phyloP scores from a whole-genome alignment of 139 green algal genomes.

The Micromonas pusilla region DNA sequence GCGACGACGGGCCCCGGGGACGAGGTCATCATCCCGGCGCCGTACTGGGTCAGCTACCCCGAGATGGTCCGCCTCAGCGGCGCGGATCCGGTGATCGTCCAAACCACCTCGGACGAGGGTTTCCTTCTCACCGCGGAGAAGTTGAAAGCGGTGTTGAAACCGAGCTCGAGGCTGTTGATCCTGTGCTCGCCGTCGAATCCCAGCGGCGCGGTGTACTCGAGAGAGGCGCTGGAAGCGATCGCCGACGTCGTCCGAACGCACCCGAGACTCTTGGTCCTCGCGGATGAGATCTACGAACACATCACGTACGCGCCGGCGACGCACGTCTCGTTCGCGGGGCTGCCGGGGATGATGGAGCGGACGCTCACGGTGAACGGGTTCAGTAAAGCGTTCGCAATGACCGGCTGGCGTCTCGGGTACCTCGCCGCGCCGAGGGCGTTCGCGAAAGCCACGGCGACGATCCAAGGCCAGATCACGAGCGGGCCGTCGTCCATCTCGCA shows the following conservation, averaged over 20 bases:
- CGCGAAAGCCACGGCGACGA: conserved; percentile 52
- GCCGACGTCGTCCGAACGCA: conserved; percentile 74
- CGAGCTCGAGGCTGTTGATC: conserved; percentile 79
- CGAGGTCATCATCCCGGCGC: conserved; percentile 81
- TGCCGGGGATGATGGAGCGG: conserved; percentile 83
- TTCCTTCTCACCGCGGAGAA: conserved; percentile 73
- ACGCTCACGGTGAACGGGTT: conserved; percentile 98
- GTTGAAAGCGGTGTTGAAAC: conserved; percentile 69
- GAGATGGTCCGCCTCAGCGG: conserved; percentile 86
- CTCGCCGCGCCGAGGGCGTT: conserved; percentile 77
- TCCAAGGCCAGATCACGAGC: conserved; percentile 88
- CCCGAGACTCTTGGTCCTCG: conserved; percentile 77
- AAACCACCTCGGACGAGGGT: conserved; percentile 51
- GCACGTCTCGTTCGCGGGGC: conserved; percentile 71
- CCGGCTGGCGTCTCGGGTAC: conserved; percentile 92
- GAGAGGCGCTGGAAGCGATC: conserved; percentile 45
- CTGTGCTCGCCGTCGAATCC: conserved; percentile 96
- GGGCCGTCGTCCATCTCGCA: conserved; percentile 71
- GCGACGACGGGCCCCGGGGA: conserved; percentile 55
- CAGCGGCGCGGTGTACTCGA: conserved; percentile 77
- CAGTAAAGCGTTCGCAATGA: conserved; percentile 71
- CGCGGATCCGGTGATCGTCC: conserved; percentile 70
- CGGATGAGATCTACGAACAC: conserved; percentile 88
- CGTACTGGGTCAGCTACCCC: conserved; percentile 95
- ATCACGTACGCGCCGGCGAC: conserved; percentile 81